These are phyloP conservation scores for Kickxella alabastrina DNA, from an alignment of 192 early-diverging fungal species.

Conservation along the genomic window DNA sequence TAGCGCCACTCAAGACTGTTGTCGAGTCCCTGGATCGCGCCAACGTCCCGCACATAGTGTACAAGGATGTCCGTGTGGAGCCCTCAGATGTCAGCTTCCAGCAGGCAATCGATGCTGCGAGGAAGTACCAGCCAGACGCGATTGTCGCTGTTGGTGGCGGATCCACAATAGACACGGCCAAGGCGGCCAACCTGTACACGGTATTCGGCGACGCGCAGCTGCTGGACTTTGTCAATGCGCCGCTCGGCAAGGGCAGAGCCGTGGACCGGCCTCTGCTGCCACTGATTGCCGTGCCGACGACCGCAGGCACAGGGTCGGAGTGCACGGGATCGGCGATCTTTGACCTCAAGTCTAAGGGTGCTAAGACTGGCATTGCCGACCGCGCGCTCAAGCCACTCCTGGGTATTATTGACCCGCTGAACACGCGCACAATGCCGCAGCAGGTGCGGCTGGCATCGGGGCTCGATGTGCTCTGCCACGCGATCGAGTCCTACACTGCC, in stretches of 20 bases:
- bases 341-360: constrained; percentile 74
- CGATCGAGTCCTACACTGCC: constrained; percentile 88
- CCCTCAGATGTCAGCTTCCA: constrained; percentile 80
- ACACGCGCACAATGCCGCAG: constrained; percentile 80
- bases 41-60: constrained; percentile 68
- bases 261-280: constrained; percentile 71
- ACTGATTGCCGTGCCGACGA: constrained; percentile 71
- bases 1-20: constrained; percentile 71
- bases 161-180: constrained; percentile 86
- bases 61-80: constrained; percentile 75
- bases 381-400: constrained; percentile 79
- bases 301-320: constrained; percentile 78
- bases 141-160: constrained; percentile 91
- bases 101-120: constrained; percentile 77
- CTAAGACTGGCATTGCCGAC: constrained; percentile 88
- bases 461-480: constrained; percentile 87
- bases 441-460: constrained; percentile 83
- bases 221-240: constrained; percentile 89
- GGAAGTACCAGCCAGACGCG: constrained; percentile 69
- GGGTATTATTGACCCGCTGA: constrained; percentile 84
- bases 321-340: constrained; percentile 94
- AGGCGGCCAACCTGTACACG: constrained; percentile 86
- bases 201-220: constrained; percentile 78
- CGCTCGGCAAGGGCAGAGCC: constrained; percentile 80
- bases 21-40: constrained; percentile 69